phyloP scores from a whole-genome alignment of 2,329 filamentous ascomycete genomes.

The Penicillium nordicum region DNA sequence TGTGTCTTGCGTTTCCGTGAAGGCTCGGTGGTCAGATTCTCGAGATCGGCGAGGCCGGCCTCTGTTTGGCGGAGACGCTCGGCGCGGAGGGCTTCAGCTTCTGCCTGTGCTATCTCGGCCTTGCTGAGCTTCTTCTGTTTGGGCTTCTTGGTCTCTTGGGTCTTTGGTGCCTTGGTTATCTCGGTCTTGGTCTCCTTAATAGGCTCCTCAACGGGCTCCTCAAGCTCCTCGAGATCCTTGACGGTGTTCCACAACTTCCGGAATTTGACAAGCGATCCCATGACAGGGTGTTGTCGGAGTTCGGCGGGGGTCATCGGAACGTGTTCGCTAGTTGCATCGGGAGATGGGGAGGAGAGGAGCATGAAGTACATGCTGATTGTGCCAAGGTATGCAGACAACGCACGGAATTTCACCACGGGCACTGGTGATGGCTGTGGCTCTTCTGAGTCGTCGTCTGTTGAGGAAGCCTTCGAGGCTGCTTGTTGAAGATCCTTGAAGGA shows the following conservation, averaged over 20 bases:
- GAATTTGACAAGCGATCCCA: slow-evolving; percentile 77
- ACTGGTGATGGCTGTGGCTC: slow-evolving; percentile 48
- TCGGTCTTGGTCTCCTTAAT: slow-evolving; percentile 17
- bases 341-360: slow-evolving; percentile 75
- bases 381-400: slow-evolving; percentile 80
- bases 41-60: slow-evolving; percentile 70
- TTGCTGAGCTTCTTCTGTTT: slow-evolving; percentile 48
- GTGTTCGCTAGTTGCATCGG: slow-evolving; percentile 52
- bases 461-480: slow-evolving; percentile 57
- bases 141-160: slow-evolving; percentile 35
- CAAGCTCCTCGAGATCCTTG: slow-evolving; percentile 58
- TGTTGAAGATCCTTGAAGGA: slow-evolving; percentile 57
- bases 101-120: slow-evolving; percentile 52
- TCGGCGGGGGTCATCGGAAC: slow-evolving; percentile 71
- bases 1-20: slow-evolving; percentile 45
- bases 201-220: slow-evolving; percentile 21
- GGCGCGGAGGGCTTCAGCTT: slow-evolving; percentile 52
- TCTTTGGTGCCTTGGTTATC: slow-evolving; percentile 28
- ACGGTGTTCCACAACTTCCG: slow-evolving; percentile 76
- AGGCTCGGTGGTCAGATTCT: slow-evolving; percentile 54
- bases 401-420: slow-evolving; percentile 70
- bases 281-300: slow-evolving; percentile 83
- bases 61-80: slow-evolving; percentile 57
- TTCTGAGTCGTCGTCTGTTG: slow-evolving; percentile 30
- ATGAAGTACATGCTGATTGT: slow-evolving; percentile 92